Percentiles rank a stretch among this genome's conserved stretches.
phyloP scores from a whole-genome alignment of 768 basidiomycete species.

The Artomyces pyxidatus region DNA sequence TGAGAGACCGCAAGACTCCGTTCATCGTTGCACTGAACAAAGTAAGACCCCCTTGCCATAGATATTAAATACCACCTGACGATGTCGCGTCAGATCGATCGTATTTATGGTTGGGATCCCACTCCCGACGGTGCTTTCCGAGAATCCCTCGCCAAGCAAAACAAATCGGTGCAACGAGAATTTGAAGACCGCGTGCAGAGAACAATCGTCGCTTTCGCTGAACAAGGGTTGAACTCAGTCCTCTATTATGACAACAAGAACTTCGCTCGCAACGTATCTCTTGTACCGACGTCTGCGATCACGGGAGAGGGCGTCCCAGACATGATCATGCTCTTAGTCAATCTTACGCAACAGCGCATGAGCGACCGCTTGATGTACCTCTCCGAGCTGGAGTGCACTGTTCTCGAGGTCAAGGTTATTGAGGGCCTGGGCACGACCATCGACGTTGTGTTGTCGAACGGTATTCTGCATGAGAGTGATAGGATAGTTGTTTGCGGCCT shows the following conservation, averaged over 20 bases:
- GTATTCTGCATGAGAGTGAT: slow-evolving; percentile 86
- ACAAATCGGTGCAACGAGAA: slow-evolving; percentile 72
- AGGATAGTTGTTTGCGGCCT: slow-evolving; percentile 93
- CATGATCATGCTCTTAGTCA: slow-evolving; percentile 98
- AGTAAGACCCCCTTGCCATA: slow-evolving; percentile 26
- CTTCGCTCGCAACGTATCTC: slow-evolving; percentile 86
- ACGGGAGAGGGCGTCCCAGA: slow-evolving; percentile 98
- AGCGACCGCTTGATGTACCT: slow-evolving; percentile 97
- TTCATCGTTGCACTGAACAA: slow-evolving; percentile 99
- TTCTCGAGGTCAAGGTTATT: slow-evolving; percentile 96
- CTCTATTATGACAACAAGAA: slow-evolving; percentile 98
- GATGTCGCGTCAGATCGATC: slow-evolving; percentile 67
- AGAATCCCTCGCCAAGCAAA: slow-evolving; percentile 82
- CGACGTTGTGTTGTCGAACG: slow-evolving; percentile 94
- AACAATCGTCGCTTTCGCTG: slow-evolving; percentile 91
- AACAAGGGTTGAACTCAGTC: slow-evolving; percentile 91
- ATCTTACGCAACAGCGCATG: slow-evolving; percentile 97
- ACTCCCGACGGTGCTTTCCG: slow-evolving; percentile 90
- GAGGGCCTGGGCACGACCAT: slow-evolving; percentile 98
- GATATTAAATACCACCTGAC: slow-evolving; percentile 3
- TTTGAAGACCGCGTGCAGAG: slow-evolving; percentile 84
- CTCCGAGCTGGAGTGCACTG: slow-evolving; percentile 94
- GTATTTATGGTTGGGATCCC: slow-evolving; percentile 91
- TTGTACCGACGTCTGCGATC: slow-evolving; percentile 96
- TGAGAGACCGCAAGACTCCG: slow-evolving; percentile 90